These are phyloP conservation scores for Mycena crocata DNA, from an alignment of 768 basidiomycete genomes.

Conservation along the genomic window DNA sequence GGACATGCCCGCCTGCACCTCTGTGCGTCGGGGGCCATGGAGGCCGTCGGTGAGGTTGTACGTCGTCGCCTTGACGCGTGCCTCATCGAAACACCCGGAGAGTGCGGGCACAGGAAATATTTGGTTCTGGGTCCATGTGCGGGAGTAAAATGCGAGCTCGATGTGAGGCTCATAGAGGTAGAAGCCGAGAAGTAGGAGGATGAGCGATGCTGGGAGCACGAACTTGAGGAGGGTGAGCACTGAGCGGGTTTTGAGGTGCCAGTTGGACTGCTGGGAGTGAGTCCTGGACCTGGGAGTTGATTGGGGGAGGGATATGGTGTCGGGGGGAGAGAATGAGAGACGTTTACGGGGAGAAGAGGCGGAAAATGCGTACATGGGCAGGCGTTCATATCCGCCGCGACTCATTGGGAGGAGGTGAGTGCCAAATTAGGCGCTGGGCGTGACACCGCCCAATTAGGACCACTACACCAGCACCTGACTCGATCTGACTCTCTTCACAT, in stretches of 20 bases:
- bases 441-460: background rate
- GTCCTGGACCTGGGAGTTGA: constrained; percentile 43
- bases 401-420: constrained; percentile 24
- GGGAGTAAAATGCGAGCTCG: constrained; percentile 83
- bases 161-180: constrained; percentile 86
- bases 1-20: constrained; percentile 84
- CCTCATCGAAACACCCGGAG: constrained; percentile 78
- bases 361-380: constrained; percentile 60
- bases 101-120: constrained; percentile 75
- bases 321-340: constrained; percentile 34
- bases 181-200: constrained; percentile 60
- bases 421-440: background rate
- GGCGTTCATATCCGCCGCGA: constrained; percentile 57
- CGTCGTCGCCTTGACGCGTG: constrained; percentile 64
- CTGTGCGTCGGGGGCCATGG: constrained; percentile 73
- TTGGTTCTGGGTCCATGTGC: constrained; percentile 79
- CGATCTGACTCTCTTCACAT: constrained; percentile 5
- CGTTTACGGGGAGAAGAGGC: constrained; percentile 45
- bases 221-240: constrained; percentile 56
- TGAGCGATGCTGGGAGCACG: constrained; percentile 49
- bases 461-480: constrained; percentile 2
- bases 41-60: constrained; percentile 78
- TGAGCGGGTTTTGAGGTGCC: constrained; percentile 49
- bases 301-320: constrained; percentile 33
- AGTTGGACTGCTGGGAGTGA: constrained; percentile 31